Evolutionary conservation across 495 filamentous ascomycete species (phyloP).

Genomic region (Penicillium robsamsonii): DNA sequence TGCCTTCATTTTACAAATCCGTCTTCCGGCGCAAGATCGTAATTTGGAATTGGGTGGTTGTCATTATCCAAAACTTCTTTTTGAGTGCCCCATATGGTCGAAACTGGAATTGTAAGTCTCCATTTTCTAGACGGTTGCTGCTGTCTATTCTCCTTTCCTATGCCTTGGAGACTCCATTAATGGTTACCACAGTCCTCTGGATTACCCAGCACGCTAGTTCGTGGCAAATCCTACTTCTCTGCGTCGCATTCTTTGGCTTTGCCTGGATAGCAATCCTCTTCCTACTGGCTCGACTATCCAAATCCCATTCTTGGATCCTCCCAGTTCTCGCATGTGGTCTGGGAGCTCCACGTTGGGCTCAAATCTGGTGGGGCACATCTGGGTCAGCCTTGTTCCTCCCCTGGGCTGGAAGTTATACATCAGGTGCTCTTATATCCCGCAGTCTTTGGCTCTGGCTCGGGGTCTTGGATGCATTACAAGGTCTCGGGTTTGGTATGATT

Average conservation of each 20-base stretch:
- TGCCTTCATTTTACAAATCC: conserved; percentile 56
- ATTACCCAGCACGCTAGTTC: conserved; percentile 43
- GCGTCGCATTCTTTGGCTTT: conserved; percentile 45
- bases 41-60: conserved; percentile 50
- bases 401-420: conserved; percentile 46
- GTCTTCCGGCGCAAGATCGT: conserved; percentile 49
- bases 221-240: conserved; percentile 47
- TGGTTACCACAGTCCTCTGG: conserved; percentile 40
- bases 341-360: conserved; percentile 50
- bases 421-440: conserved; percentile 46
- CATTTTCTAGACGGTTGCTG: neutral
- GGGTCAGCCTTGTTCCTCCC: conserved; percentile 47
- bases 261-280: conserved; percentile 43
- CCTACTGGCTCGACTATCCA: conserved; percentile 42
- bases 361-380: conserved; percentile 54
- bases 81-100: conserved; percentile 50
- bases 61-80: conserved; percentile 51
- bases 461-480: conserved; percentile 48
- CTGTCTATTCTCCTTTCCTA: neutral
- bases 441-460: conserved; percentile 53
- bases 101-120: conserved; percentile 48
- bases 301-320: conserved; percentile 50
- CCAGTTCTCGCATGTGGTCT: conserved; percentile 52
- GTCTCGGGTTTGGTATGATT: conserved; percentile 54
- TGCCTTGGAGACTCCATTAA: neutral